A percentile compares a stretch with the other conserved stretches of the same genome.
These are phyloP conservation scores for Populus nigra DNA, from an alignment of 345 rosid genomes.

Conservation along the genomic window DNA sequence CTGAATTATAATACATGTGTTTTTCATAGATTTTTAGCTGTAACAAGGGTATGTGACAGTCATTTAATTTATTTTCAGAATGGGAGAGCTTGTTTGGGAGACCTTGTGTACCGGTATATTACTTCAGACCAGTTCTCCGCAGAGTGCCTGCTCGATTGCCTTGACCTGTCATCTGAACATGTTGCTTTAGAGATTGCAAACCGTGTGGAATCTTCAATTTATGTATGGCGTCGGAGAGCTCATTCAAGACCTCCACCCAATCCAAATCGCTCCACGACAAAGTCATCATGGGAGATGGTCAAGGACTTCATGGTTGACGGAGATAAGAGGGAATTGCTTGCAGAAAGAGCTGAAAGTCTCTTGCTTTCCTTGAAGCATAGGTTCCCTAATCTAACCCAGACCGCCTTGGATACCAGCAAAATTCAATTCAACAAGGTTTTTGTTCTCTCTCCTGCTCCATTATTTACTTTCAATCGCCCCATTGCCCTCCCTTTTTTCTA, in stretches of 20 bases:
- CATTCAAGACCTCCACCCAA: conserved; percentile 50
- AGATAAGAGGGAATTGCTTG: conserved; percentile 80
- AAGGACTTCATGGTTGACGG: conserved; percentile 84
- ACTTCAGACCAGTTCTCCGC: conserved; percentile 82
- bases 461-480: not conserved
- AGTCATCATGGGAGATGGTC: conserved; percentile 90
- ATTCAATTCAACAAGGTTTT: conserved; percentile 86
- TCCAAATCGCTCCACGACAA: conserved; percentile 51
- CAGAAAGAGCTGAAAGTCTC: conserved; percentile 85
- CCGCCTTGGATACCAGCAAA: conserved; percentile 87
- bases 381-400: conserved; percentile 90
- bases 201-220: conserved; percentile 77
- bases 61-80: conserved; percentile 49
- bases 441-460: not conserved
- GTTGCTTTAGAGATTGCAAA: conserved; percentile 90
- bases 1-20: not conserved
- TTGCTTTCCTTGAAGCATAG: conserved; percentile 83
- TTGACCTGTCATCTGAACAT: conserved; percentile 91
- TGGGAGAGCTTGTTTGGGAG: conserved; percentile 83
- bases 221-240: conserved; percentile 65
- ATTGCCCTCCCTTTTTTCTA: not conserved
- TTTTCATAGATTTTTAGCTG: not conserved
- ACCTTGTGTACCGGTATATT: conserved; percentile 72
- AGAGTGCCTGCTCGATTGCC: conserved; percentile 88
- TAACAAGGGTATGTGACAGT: not conserved